These are phyloP conservation scores for Aristolochia fimbriata DNA, from an alignment of 164 flowering plant species.

Conservation along the genomic window DNA sequence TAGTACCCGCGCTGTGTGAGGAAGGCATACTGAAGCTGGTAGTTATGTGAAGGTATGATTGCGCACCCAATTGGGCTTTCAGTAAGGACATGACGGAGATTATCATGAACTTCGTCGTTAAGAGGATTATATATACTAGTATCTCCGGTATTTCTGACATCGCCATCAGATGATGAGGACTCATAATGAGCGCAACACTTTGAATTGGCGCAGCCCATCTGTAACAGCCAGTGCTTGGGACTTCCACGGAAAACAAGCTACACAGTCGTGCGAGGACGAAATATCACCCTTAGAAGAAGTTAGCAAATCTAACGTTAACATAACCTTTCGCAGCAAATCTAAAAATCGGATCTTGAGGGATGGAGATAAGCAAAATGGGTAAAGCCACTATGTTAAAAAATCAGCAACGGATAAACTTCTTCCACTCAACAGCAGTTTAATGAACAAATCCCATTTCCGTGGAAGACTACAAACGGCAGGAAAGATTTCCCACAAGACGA, in stretches of 20 bases:
- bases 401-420: no score
- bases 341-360: no score
- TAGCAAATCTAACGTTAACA: no score
- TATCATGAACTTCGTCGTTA: slow-evolving; percentile 1
- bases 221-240: neutral
- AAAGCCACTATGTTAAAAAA: no score
- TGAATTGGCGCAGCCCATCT: slow-evolving; percentile 79
- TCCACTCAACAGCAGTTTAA: no score
- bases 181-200: slow-evolving; percentile 56
- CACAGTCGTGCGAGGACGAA: neutral
- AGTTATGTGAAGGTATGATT: slow-evolving; percentile 60
- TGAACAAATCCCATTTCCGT: no score
- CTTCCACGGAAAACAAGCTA: neutral
- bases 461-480: no score
- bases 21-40: slow-evolving; percentile 52
- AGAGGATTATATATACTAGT: slow-evolving; percentile 8
- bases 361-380: no score
- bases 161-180: slow-evolving; percentile 29
- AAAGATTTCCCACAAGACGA: no score
- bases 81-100: slow-evolving; percentile 21
- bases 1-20: slow-evolving; percentile 80
- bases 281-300: no score
- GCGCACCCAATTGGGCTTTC: slow-evolving; percentile 44
- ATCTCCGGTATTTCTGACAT: slow-evolving; percentile 15
- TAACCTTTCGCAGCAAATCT: no score